phyloP scores from a whole-genome alignment of 1,139 yeast species.

The Yamadazyma siamensis region DNA sequence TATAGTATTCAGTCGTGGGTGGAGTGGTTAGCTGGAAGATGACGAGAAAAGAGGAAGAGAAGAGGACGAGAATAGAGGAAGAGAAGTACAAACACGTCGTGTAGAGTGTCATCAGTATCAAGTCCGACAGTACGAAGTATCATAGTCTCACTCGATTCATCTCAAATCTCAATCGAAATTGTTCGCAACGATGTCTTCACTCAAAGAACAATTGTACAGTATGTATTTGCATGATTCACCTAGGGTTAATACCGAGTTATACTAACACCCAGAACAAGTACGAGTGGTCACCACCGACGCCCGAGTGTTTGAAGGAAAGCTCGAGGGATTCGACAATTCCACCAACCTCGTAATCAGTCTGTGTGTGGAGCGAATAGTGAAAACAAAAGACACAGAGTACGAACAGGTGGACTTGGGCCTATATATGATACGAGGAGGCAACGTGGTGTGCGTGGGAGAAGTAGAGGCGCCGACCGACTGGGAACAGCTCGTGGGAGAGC shows the following conservation, averaged over 20 bases:
- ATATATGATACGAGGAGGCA: conserved; percentile 76
- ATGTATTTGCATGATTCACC: too few relatives aligned
- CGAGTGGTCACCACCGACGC: conserved; percentile 85
- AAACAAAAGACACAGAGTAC: conserved; percentile 44
- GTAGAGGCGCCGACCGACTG: conserved; percentile 64
- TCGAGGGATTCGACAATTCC: conserved; percentile 79
- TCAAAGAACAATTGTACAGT: too few relatives aligned
- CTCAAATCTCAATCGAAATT: not conserved
- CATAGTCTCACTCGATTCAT: not conserved
- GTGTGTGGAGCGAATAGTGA: conserved; percentile 47
- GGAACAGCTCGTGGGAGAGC: conserved; percentile 42
- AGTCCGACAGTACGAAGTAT: too few relatives aligned
- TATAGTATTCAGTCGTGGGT: too few relatives aligned
- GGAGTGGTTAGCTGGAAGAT: too few relatives aligned
- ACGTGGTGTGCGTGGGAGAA: conserved; percentile 73
- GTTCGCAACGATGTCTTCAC: too few relatives aligned
- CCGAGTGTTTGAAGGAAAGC: conserved; percentile 62
- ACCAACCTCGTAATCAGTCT: conserved; percentile 67
- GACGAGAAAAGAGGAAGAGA: too few relatives aligned
- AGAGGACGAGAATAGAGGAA: too few relatives aligned
- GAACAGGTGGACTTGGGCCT: conserved; percentile 55
- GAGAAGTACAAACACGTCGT: too few relatives aligned
- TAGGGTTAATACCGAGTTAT: too few relatives aligned
- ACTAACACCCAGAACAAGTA: conserved; percentile 54
- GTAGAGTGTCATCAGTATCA: too few relatives aligned